Conservation (phyloP, 352 stramenopile genomes). For the Pelagophyceae sp. region DNA sequence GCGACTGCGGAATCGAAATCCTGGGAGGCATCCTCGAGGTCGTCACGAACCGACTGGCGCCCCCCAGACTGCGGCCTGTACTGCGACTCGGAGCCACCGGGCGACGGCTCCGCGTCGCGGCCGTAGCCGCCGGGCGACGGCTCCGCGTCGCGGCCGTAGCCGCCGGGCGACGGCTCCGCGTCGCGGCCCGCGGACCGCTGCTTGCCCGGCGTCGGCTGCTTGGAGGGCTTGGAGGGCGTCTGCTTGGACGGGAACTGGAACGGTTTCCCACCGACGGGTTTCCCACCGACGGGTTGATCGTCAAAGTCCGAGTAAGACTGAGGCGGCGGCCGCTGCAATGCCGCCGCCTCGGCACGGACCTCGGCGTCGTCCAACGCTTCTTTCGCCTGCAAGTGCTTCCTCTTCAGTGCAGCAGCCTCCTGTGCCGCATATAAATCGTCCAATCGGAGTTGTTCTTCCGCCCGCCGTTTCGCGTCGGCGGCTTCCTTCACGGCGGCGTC, state of each 20-base stretch:
- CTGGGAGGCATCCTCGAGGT: not conserved
- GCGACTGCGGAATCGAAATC: not conserved
- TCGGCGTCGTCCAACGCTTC: not conserved
- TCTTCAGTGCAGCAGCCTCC: constrained; percentile 7
- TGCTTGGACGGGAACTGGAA: too few relatives aligned
- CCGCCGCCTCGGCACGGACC: not conserved
- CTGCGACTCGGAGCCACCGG: too few relatives aligned
- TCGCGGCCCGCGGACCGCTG: too few relatives aligned
- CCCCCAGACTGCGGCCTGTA: too few relatives aligned
- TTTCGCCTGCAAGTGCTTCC: not conserved
- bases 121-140: too few relatives aligned
- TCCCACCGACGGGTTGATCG: not conserved
- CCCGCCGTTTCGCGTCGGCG: not conserved
- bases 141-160: too few relatives aligned
- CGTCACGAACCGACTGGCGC: too few relatives aligned
- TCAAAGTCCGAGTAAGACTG: not conserved
- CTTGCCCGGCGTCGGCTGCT: not conserved
- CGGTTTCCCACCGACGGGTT: too few relatives aligned
- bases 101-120: too few relatives aligned
- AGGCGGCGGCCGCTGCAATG: not conserved
- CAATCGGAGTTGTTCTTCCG: not conserved
- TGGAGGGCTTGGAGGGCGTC: not conserved
- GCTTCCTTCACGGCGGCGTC: not conserved
- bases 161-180: too few relatives aligned
- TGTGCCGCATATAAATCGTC: constrained; percentile 12